Base-by-base conservation (phyloP, 768 basidiomycete species). In the Austroboletus eburneus region DNA sequence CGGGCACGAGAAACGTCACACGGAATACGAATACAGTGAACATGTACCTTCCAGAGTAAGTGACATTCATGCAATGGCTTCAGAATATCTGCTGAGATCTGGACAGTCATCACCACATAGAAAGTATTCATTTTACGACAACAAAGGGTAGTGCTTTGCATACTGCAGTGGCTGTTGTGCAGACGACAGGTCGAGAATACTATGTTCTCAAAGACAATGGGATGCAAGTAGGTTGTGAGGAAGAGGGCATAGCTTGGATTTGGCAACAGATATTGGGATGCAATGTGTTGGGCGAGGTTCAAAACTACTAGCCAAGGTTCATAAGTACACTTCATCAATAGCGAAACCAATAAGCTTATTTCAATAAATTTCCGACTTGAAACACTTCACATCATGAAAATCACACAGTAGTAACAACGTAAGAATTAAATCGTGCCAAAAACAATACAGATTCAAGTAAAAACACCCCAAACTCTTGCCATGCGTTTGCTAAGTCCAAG, bases 181-280 rank as follows among this genome's bases (percentile, higher is more conserved):
- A 87, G 60, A 90, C 87, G 0, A 80, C 79, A 2, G 70, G 67
- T 27, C 65, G 87, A 48, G 83, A 82, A 59, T 86, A 87, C 57
- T 83, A 72, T 54, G 72, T 90, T 27, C 61, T 91, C 50, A 77
- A 73, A 45, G 84, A 88, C 48, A 89, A 85, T 45, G 87, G 87
- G 14, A 81, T 87, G 79, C 79, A 85, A 54, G 72, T 90, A 13
- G 87, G 87, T 7, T 73, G 70, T 45, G 87, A 91, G 61, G 87
- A 90, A 55, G 84, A 85, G 7, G 87, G 85, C 0, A 70, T 89
- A 21, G 74, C 75, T 7, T 48, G 56, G 4, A 69, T 82, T 9
- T 90, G 87, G 87, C 80, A 73, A 71, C 52, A 69, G 40, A 56
- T 87, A 33, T 43, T 89, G 10, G 66, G 70, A 1, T 87, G 85